These are phyloP conservation scores for Nakaseomyces glabratus DNA, from an alignment of 1,139 yeast species.

Conservation along the genomic window DNA sequence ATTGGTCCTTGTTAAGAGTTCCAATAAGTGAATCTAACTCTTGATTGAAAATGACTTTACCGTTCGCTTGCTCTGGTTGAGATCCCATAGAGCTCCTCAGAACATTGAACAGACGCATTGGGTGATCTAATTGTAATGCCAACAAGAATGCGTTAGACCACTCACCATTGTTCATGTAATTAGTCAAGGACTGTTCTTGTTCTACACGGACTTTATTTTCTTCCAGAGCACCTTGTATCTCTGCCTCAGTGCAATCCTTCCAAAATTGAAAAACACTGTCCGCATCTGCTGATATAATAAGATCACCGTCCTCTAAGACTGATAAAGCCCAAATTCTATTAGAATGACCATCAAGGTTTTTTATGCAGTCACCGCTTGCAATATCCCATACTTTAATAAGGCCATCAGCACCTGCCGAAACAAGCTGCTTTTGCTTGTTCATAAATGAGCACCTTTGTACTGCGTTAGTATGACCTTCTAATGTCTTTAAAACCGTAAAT, in stretches of 20 bases:
- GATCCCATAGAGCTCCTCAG: slow-evolving; percentile 43
- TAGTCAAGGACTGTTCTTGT: slow-evolving; percentile 76
- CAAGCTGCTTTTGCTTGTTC: slow-evolving; percentile 56
- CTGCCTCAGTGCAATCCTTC: slow-evolving; percentile 78
- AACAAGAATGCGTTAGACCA: slow-evolving; percentile 85
- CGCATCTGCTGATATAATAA: slow-evolving; percentile 81
- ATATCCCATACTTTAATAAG: slow-evolving; percentile 84
- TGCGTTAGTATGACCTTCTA: slow-evolving; percentile 92
- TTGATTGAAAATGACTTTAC: slow-evolving; percentile 41
- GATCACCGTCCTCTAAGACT: slow-evolving; percentile 53
- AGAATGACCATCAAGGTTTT: slow-evolving; percentile 83
- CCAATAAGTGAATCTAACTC: slow-evolving; percentile 60
- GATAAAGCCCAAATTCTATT: slow-evolving; percentile 92
- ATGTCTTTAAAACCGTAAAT: slow-evolving; percentile 65
- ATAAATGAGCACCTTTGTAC: slow-evolving; percentile 74
- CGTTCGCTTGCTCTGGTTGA: slow-evolving; percentile 31
- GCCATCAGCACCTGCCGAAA: slow-evolving; percentile 92
- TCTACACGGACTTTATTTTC: slow-evolving; percentile 56
- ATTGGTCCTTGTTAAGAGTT: slow-evolving; percentile 49
- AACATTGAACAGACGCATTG: slow-evolving; percentile 72
- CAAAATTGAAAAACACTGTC: slow-evolving; percentile 87
- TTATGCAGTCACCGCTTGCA: slow-evolving; percentile 63
- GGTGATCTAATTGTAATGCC: slow-evolving; percentile 78
- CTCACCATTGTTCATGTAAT: slow-evolving; percentile 58
- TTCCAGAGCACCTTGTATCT: slow-evolving; percentile 40